Evolutionary conservation across 2,329 filamentous ascomycete genomes (phyloP), one percentile per base, ranked within the genome.

Genomic region (Verticillium dahliae): DNA sequence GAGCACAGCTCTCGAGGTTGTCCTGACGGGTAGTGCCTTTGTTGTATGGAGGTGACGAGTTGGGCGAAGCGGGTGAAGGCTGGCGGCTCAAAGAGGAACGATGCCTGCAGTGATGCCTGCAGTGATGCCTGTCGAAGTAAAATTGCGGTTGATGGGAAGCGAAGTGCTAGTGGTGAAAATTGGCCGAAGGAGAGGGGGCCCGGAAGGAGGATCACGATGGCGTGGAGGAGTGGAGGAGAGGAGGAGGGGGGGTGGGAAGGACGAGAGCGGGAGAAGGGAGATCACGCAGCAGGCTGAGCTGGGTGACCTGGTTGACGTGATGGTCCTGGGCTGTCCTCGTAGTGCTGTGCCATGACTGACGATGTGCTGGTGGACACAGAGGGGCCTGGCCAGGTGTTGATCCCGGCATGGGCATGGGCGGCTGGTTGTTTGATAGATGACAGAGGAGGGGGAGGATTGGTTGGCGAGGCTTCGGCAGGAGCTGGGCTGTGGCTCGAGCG

Each of bases 91-190:
- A 58, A 58, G 57, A 58, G 57, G 57, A 58, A 33, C 57, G 35
- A 58, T 58, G 57, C 27, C 38, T 50, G 45, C 45, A 50, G 22
- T 50, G 45, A 50, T 50, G 45, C 45, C 45, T 58, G 45, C 45
- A 50, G 22, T 50, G 45, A 50, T 50, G 45, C 45, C 45, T 58
- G 57, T 50, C 38, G 57, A 45, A 31, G 57, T 58, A 58, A 58
- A n/a, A 58, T 58, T 58, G 57, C 57, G 57, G 38, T 58, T 41
- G 57, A 37, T 37, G 56, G 27, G 57, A 58, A 58, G 57, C 57
- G 57, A 50, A 58, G 57, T 50, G 57, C 57, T 58, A 58, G 41
- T 58, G 57, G 57, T 58, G 57, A 58, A 41, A 58, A 58, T 58
- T 58, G 27, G 33, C 57, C 57, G 57, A 58, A 58, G 57, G 57